Conservation (phyloP, 768 basidiomycete species). For the Pleurotus eryngii region DNA sequence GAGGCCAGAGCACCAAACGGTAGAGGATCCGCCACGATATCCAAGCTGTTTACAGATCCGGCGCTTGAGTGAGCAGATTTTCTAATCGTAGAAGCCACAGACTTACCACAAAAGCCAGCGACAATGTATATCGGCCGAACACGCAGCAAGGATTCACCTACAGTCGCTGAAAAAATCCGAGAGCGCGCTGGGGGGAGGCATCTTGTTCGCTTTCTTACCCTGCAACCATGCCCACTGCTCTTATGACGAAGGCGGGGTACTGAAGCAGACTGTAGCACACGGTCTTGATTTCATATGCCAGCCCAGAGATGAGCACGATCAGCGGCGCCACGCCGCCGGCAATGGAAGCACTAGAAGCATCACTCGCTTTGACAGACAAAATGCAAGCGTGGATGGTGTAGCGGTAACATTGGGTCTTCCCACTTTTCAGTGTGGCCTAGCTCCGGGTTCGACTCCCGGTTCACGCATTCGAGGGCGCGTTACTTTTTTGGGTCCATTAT, state of each 20-base stretch:
- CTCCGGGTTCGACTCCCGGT: constrained; percentile 56
- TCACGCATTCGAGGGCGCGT: constrained; percentile 29
- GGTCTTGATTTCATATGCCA: not conserved
- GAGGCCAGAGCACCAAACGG: constrained; percentile 29
- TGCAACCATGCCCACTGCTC: too few relatives aligned
- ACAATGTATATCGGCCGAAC: not conserved
- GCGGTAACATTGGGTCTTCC: constrained; percentile 88
- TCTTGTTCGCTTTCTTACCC: not conserved
- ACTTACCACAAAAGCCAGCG: not conserved
- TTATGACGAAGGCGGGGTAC: not conserved
- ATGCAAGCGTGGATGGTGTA: constrained; percentile 61
- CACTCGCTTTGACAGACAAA: not conserved
- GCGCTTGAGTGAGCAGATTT: not conserved
- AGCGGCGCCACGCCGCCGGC: too few relatives aligned
- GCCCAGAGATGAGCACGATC: too few relatives aligned
- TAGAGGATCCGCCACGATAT: constrained; percentile 16
- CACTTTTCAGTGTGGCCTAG: constrained; percentile 44
- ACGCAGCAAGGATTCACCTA: not conserved
- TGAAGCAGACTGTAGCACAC: not conserved
- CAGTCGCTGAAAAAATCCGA: not conserved
- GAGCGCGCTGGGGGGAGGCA: not conserved
- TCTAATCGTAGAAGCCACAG: not conserved
- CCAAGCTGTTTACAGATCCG: not conserved
- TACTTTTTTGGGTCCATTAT: not conserved
- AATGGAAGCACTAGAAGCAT: too few relatives aligned